Conservation (phyloP, 2,329 filamentous ascomycete genomes). For the Diaporthe vaccinii region DNA sequence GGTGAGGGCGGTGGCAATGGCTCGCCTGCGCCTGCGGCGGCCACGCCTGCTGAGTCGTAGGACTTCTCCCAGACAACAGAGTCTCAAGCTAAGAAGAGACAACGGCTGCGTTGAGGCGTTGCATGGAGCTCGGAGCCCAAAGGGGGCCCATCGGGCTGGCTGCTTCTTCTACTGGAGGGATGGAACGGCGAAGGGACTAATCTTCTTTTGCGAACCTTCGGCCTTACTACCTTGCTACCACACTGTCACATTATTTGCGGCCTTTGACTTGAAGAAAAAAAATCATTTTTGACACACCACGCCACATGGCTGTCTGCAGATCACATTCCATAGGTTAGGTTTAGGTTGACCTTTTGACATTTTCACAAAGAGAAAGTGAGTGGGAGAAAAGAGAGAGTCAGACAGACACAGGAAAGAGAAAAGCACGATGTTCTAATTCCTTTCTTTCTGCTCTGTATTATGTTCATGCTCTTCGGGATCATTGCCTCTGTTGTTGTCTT, state of each 20-base stretch:
- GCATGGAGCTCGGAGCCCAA: conserved; percentile 8
- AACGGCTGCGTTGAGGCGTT: conserved; percentile 24
- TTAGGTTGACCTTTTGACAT: conserved; percentile 18
- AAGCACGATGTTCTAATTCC: conserved; percentile 29
- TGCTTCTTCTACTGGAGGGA: conserved; percentile 7
- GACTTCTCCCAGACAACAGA: conserved; percentile 5
- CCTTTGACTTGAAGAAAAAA: conserved; percentile 12
- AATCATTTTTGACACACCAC: conserved; percentile 17
- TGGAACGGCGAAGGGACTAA: conserved; percentile 9
- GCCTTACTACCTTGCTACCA: conserved; percentile 31
- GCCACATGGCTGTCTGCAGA: conserved; percentile 23
- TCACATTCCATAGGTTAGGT: conserved; percentile 27
- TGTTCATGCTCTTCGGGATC: not conserved
- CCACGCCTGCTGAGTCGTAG: conserved; percentile 57
- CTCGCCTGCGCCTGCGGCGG: conserved; percentile 66
- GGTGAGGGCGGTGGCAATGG: conserved; percentile 64
- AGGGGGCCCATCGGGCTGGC: not conserved
- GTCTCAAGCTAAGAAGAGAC: conserved; percentile 18
- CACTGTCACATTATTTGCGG: conserved; percentile 35
- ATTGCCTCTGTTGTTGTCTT: not conserved
- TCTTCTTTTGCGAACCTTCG: conserved; percentile 29
- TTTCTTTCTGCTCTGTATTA: not conserved
- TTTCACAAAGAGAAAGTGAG: conserved; percentile 7
- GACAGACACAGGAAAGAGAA: conserved; percentile 17
- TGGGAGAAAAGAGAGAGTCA: not conserved